Conservation (phyloP, 2,329 filamentous ascomycete species). For the Botrytis elliptica region DNA sequence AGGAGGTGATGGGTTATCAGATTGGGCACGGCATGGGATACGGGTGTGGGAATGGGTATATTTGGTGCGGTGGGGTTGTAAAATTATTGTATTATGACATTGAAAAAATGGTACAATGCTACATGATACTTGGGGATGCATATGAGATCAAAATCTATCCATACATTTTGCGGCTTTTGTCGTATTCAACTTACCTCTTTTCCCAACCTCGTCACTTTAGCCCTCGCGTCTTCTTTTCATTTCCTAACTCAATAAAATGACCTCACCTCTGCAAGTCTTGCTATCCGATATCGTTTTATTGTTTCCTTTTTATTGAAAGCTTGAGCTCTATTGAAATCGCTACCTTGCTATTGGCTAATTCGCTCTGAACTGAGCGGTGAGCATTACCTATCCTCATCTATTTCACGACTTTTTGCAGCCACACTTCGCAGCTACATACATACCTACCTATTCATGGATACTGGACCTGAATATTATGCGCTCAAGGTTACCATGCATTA, state of each 20-base stretch:
- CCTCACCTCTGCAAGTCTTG: not conserved
- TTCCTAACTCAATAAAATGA: not conserved
- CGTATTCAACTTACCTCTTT: not conserved
- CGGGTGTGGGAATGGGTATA: not conserved
- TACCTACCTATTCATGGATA: no score
- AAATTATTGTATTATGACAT: slow-evolving; percentile 22
- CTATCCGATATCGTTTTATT: not conserved
- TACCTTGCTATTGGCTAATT: not conserved
- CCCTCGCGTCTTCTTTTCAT: not conserved
- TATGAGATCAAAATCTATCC: slow-evolving; percentile 4
- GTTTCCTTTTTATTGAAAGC: not conserved
- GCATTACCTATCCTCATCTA: not conserved
- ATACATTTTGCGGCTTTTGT: not conserved
- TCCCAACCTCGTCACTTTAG: not conserved
- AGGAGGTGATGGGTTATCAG: not conserved
- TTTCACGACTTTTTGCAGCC: not conserved
- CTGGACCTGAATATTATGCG: not conserved
- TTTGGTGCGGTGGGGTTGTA: slow-evolving; percentile 9
- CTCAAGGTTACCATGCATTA: not conserved
- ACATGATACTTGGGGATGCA: slow-evolving; percentile 1
- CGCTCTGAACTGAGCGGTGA: not conserved
- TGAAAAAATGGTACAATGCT: not conserved
- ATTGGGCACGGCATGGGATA: slow-evolving; percentile 1
- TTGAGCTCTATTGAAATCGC: not conserved
- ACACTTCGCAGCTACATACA: not conserved